Percentiles rank a stretch among this genome's conserved stretches.
Evolutionary conservation across 768 basidiomycete genomes (phyloP).

Genomic region (Hygrocybe coccinea): DNA sequence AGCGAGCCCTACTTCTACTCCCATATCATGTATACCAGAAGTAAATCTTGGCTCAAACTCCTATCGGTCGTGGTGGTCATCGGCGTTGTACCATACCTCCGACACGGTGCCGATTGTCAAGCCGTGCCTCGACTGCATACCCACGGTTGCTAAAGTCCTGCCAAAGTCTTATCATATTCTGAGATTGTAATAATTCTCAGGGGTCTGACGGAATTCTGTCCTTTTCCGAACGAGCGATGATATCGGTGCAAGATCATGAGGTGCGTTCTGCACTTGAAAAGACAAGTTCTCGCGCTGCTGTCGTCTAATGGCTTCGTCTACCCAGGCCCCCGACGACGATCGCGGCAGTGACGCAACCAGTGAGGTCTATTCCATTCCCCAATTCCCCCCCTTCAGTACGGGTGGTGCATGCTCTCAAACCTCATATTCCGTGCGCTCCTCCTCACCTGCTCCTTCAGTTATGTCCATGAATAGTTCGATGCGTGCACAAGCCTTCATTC

Average conservation of each 20-base stretch:
- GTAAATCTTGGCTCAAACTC: neutral
- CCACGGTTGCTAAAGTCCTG: no score
- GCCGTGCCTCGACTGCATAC: no score
- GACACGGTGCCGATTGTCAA: no score
- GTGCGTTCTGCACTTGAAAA: no score
- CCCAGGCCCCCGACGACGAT: conserved; percentile 33
- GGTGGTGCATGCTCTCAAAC: conserved; percentile 44
- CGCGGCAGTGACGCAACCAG: conserved; percentile 40
- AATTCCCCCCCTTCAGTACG: conserved; percentile 36
- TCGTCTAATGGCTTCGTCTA: neutral
- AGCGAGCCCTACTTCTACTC: no score
- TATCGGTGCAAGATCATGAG: no score
- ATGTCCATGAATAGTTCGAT: conserved; percentile 64
- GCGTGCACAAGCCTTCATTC: conserved; percentile 51
- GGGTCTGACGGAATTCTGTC: no score
- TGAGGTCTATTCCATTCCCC: conserved; percentile 43
- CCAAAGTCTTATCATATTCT: no score
- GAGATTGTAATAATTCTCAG: no score
- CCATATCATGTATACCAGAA: no score
- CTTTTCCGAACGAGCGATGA: no score
- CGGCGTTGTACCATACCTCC: no score
- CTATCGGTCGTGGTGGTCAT: neutral
- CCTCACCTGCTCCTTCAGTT: conserved; percentile 60
- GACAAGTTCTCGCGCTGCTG: neutral
- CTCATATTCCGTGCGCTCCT: neutral